Evolutionary conservation across 768 basidiomycete genomes (phyloP).

Genomic region (Dioszegia aurantiaca): DNA sequence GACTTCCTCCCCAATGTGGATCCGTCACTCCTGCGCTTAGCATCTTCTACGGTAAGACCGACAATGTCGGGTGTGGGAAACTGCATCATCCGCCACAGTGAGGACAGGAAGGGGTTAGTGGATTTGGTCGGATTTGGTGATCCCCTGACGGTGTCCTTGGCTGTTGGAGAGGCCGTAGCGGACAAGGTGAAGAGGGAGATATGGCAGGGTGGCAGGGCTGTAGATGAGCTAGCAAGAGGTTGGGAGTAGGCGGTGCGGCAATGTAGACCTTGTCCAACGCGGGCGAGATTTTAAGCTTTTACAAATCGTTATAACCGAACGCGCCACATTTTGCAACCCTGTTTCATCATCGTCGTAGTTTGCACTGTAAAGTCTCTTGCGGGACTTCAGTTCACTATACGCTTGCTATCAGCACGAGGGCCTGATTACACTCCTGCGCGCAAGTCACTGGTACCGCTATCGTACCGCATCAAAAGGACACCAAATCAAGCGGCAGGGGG

Average conservation of each 20-base stretch:
- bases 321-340: not conserved
- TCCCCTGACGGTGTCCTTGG: constrained; percentile 81
- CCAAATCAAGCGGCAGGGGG: too few relatives aligned
- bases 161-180: constrained; percentile 78
- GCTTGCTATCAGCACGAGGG: too few relatives aligned
- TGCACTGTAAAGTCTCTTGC: too few relatives aligned
- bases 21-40: constrained; percentile 31
- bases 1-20: constrained; percentile 45
- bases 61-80: constrained; percentile 76
- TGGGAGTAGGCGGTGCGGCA: constrained; percentile 23
- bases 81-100: constrained; percentile 64
- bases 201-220: constrained; percentile 14
- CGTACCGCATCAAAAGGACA: too few relatives aligned
- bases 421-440: too few relatives aligned
- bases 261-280: constrained; percentile 2
- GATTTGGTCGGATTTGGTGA: constrained; percentile 87
- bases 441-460: too few relatives aligned
- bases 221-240: constrained; percentile 26
- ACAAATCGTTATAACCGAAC: not conserved
- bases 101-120: constrained; percentile 58
- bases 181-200: constrained; percentile 51
- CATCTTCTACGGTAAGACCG: constrained; percentile 60
- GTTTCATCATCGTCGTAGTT: not conserved
- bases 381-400: too few relatives aligned
- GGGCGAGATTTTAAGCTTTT: not conserved